These are phyloP conservation scores for Pseudonitzschia multiseries DNA, from an alignment of 108 stramenopile species.

Conservation along the genomic window DNA sequence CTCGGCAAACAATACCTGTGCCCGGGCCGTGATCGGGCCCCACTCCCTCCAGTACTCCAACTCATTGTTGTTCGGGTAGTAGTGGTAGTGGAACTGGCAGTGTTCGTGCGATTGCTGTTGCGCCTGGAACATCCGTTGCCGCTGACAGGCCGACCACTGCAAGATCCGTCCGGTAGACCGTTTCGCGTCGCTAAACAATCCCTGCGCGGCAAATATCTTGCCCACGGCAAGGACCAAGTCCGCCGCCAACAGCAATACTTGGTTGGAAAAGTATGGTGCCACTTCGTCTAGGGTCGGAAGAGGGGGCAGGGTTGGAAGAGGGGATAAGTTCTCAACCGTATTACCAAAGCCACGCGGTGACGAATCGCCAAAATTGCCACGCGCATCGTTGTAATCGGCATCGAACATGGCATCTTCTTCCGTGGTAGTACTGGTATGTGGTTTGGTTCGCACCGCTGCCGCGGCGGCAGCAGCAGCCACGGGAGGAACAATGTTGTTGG, in stretches of 20 bases:
- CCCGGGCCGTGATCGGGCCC: neutral
- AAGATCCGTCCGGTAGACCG: neutral
- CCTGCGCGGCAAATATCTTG: constrained; percentile 13
- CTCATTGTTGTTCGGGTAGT: neutral
- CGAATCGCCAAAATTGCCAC: neutral
- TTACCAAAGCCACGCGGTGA: no score
- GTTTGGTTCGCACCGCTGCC: neutral
- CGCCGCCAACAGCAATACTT: constrained; percentile 4
- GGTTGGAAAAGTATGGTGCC: constrained; percentile 8
- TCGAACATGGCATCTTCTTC: neutral
- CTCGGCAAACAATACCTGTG: neutral
- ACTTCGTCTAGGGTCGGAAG: constrained; percentile 5
- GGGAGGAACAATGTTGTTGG: neutral
- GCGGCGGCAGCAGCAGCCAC: neutral
- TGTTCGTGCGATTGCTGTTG: neutral
- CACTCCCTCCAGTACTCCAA: constrained; percentile 5
- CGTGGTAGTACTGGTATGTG: neutral
- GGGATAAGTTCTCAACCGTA: neutral
- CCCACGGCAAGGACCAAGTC: neutral
- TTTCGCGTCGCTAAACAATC: constrained; percentile 1
- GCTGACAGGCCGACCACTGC: neutral
- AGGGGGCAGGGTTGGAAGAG: neutral
- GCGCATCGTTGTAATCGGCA: neutral
- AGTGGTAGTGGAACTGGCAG: neutral
- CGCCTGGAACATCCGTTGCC: neutral